A percentile compares a stretch with the other conserved stretches of the same genome.
Conservation (phyloP, 306 rosid genomes). For the Prunus mume region DNA sequence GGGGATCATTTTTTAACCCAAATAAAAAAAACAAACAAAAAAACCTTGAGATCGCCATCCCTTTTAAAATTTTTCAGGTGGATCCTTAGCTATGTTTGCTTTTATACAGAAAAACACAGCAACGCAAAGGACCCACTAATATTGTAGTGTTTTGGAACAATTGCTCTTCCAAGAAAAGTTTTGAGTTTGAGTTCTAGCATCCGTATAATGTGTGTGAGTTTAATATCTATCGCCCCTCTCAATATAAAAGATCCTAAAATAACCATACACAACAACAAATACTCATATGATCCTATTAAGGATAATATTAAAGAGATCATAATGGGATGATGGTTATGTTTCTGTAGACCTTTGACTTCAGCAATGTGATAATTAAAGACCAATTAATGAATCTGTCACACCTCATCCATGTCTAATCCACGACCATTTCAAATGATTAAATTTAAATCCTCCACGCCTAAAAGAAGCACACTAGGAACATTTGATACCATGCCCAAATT, state of each 20-base stretch:
- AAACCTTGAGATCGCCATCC: neutral
- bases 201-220: fast-evolving
- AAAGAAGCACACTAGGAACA: neutral
- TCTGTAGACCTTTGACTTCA: constrained; percentile 6
- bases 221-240: too few relatives aligned
- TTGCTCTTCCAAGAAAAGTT: too few relatives aligned
- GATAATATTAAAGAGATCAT: too few relatives aligned
- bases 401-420: neutral
- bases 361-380: neutral
- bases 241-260: too few relatives aligned
- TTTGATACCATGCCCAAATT: neutral
- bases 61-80: neutral
- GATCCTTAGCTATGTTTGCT: neutral
- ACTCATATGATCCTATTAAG: too few relatives aligned
- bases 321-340: neutral
- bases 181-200: too few relatives aligned
- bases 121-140: too few relatives aligned
- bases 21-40: neutral
- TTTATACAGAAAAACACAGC: neutral
- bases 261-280: too few relatives aligned
- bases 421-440: too few relatives aligned
- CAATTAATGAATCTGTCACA: neutral
- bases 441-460: too few relatives aligned
- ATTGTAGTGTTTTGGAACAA: too few relatives aligned
- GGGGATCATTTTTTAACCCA: neutral